Evolutionary conservation across 495 filamentous ascomycete species (phyloP).

Genomic region (Apodospora peruviana): DNA sequence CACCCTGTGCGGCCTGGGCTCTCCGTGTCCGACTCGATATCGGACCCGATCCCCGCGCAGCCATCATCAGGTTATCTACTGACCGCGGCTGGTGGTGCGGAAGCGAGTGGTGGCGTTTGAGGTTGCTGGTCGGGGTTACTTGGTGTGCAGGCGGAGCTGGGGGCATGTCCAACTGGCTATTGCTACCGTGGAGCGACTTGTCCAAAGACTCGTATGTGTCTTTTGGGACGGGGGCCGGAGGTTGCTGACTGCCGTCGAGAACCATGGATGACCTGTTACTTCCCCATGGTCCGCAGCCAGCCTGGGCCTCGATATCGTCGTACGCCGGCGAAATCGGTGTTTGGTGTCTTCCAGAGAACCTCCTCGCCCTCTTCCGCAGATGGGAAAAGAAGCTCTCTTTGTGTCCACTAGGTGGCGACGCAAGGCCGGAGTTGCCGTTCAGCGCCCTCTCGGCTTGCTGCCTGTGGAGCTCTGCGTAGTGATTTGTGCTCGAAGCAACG

Average conservation of each 20-base stretch:
- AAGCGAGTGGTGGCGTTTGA: slow-evolving; percentile 70
- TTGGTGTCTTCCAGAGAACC: slow-evolving; percentile 87
- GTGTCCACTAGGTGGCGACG: slow-evolving; percentile 60
- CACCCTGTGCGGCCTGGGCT: slow-evolving; percentile 63
- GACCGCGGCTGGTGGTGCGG: slow-evolving; percentile 63
- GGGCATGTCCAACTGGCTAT: slow-evolving; percentile 56
- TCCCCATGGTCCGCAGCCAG: slow-evolving; percentile 84
- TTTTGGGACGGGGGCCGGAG: slow-evolving; percentile 47
- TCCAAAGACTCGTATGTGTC: slow-evolving; percentile 66
- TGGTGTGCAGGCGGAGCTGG: slow-evolving; percentile 50
- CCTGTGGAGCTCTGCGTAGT: slow-evolving; percentile 78
- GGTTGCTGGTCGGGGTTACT: slow-evolving; percentile 43
- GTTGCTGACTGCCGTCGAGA: slow-evolving; percentile 55
- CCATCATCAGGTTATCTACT: slow-evolving; percentile 55
- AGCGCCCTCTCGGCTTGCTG: slow-evolving; percentile 88
- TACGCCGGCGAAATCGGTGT: slow-evolving; percentile 62
- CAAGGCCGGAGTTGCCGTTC: slow-evolving; percentile 68
- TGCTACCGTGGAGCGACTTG: slow-evolving; percentile 67
- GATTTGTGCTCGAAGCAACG: slow-evolving; percentile 86
- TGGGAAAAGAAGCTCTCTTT: slow-evolving; percentile 98
- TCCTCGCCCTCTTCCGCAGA: slow-evolving; percentile 84
- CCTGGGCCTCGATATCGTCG: slow-evolving; percentile 88
- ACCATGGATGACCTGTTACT: slow-evolving; percentile 79
- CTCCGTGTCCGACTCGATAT: slow-evolving; percentile 80
- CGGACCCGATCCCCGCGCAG: slow-evolving; percentile 50